Base-by-base conservation (phyloP, 495 filamentous ascomycete species). In the Penicillium antarcticum region DNA sequence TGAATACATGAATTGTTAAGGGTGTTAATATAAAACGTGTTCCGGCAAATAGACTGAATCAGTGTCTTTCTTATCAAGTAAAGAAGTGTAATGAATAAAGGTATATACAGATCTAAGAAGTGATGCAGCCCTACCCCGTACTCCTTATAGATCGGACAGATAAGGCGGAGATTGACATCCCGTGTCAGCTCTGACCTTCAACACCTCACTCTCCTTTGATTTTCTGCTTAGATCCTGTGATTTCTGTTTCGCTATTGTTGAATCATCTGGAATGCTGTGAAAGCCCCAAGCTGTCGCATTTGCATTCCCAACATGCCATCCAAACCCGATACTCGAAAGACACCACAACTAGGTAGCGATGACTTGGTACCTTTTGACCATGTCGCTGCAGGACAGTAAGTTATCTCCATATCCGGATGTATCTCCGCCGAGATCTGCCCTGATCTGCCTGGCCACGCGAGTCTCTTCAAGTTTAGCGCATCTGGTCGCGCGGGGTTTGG, bases 321-420 rank as follows among this genome's bases (percentile, higher is more conserved):
- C 12, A 69, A 50, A 55, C 55, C 70, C 13, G 70, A 72, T 13
- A 65, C 55, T 48, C 57, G 61, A 17, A 74, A 73, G 39, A 62
- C 61, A 18, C 68, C 63, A 21, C 67, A 67, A 47, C 56, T 77
- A 32, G 71, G 70, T 51, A 69, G 61, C 61, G 75, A 68, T 61
- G 87, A 68, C 73, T 91, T 78, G 38, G 74, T 86, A 39, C 80
- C 83, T 8, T 95, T 87, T 63, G 84, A 87, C 61, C 80, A 91
- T 70, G 89, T 85, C 42, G 91, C 92, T 43, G 94, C 94, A 47
- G 94, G 94, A 74, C 94, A 98, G 92, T 97, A 79, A 80, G 92
- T 86, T 16, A 39, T n/a, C 40, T 45, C 19, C 11, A 36, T 11
- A 42, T 44, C 24, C 9, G 26, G 26, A 29, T 7, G 26, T 29